A percentile compares a stretch with the other conserved stretches of the same genome.
phyloP scores from a whole-genome alignment of 208 protist species.

The Trypanosoma platydactyli region DNA sequence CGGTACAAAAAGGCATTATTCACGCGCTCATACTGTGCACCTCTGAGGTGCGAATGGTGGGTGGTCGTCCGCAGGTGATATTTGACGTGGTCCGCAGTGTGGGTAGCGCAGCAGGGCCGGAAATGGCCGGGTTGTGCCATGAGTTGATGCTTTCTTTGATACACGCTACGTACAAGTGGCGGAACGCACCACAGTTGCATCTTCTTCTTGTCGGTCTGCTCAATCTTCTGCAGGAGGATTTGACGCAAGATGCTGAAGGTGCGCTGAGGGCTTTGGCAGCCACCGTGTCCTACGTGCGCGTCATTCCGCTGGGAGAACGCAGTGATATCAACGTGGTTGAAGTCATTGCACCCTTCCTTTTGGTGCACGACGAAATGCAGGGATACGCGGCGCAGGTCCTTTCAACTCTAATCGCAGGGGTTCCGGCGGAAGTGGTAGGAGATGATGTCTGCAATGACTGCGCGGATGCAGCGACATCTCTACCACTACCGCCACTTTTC shows the following conservation, averaged over 20 bases:
- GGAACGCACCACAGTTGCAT: constrained; percentile 69
- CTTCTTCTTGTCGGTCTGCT: constrained; percentile 38
- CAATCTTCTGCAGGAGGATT: constrained; percentile 10
- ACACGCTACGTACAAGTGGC: constrained; percentile 42
- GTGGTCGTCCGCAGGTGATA: constrained; percentile 46
- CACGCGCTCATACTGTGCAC: constrained; percentile 53
- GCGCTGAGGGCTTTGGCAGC: constrained; percentile 40
- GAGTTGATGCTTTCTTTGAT: constrained; percentile 33
- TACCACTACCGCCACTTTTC: constrained; percentile 7
- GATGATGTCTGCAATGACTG: not conserved
- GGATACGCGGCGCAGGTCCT: constrained; percentile 49
- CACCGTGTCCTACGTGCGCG: constrained; percentile 72
- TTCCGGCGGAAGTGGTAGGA: constrained; percentile 16
- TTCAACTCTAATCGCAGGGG: constrained; percentile 48
- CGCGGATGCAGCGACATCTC: not conserved
- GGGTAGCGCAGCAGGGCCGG: constrained; percentile 15
- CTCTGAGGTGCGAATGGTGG: constrained; percentile 52
- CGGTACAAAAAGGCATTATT: constrained; percentile 47
- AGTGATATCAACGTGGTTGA: constrained; percentile 36
- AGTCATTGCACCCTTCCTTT: constrained; percentile 36
- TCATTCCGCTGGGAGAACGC: constrained; percentile 57
- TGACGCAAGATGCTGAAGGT: constrained; percentile 14
- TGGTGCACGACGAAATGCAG: constrained; percentile 37
- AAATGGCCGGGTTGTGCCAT: constrained; percentile 39
- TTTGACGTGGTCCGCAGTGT: constrained; percentile 28